A percentile compares a stretch with the other conserved stretches of the same genome.
Conservation (phyloP, 177 flowering plant genomes). For the Telopea speciosissima region DNA sequence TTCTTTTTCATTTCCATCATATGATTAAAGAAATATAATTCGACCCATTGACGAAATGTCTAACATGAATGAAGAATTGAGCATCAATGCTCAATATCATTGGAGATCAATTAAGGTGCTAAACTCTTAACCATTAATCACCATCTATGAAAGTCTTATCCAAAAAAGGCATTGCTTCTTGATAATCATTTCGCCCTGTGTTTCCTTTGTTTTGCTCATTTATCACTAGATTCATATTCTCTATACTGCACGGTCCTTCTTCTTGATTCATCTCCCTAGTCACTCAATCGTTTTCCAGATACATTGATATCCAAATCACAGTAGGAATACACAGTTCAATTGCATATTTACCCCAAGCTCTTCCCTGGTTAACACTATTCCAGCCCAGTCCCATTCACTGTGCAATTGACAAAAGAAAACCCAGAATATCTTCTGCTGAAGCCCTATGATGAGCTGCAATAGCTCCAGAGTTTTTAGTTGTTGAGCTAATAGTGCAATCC, state of each 20-base stretch:
- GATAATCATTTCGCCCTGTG: slow-evolving; percentile 49
- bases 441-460: slow-evolving; percentile 85
- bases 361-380: slow-evolving; percentile 40
- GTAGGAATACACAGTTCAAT: slow-evolving; percentile 52
- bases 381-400: slow-evolving; percentile 69
- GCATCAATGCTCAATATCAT: too few relatives aligned
- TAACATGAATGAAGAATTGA: too few relatives aligned
- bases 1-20: too few relatives aligned
- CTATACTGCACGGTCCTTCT: slow-evolving; percentile 65
- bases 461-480: slow-evolving; percentile 53
- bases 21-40: too few relatives aligned
- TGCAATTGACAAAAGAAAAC: slow-evolving; percentile 75
- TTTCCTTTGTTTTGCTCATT: slow-evolving; percentile 38
- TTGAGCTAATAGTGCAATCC: slow-evolving; percentile 57
- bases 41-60: too few relatives aligned
- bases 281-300: slow-evolving; percentile 64
- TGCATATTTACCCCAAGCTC: slow-evolving; percentile 95
- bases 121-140: slow-evolving; percentile 66
- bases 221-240: slow-evolving; percentile 60
- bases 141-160: slow-evolving; percentile 50
- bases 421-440: slow-evolving; percentile 54
- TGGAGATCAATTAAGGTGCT: too few relatives aligned
- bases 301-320: slow-evolving; percentile 48
- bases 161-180: slow-evolving; percentile 50
- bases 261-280: slow-evolving; percentile 55